Evolutionary conservation across 108 stramenopile genomes (phyloP), one percentile per base, ranked within the genome.

Genomic region (Skeletonema marinoi): DNA sequence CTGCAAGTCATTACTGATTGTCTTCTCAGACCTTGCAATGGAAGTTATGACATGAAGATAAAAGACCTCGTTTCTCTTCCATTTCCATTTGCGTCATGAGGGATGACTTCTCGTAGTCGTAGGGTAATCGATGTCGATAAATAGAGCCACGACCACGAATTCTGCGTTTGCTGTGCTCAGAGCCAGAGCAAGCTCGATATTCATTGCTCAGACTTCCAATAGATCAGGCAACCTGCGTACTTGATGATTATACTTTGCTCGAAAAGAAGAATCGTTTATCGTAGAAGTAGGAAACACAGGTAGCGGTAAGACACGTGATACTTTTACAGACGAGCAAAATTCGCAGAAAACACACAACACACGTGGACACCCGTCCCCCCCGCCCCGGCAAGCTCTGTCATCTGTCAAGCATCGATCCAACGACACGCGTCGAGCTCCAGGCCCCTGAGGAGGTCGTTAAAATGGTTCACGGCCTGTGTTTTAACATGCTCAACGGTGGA

Each of bases 191-290:
- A 73, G 48, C 16, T 73, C 66, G 29, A 12, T 32, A 2, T 56
- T 70, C 32, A 62, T 69, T 7, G 60, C 51, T 75, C 46, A 36
- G 33, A 16, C n/a, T 19, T 19, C 68, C 68, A 69, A 29, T 36
- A 56, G 36, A 76, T 62, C 0, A 69, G 75, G 29, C 75, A 76
- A 31, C 69, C 60, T 16, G 70, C 70, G 17, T 71, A 76, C 75
- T 62, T 76, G 19, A 76, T 32, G 6, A 76, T 31, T 25, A 0
- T 25, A 25, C 25, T 25, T 25, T 25, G 25, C 25, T 25, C 25
- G 25, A 25, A 25, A 25, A 25, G 25, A 25, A 25, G 25, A 25
- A 25, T 25, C 25, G 25, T 25, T 25, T 25, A 25, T 25, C 25
- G 25, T 25, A 25, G 25, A 25, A 25, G 25, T 25, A 25, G 25